These are phyloP conservation scores for Mangifera indica DNA, from an alignment of 345 rosid species.

Conservation along the genomic window DNA sequence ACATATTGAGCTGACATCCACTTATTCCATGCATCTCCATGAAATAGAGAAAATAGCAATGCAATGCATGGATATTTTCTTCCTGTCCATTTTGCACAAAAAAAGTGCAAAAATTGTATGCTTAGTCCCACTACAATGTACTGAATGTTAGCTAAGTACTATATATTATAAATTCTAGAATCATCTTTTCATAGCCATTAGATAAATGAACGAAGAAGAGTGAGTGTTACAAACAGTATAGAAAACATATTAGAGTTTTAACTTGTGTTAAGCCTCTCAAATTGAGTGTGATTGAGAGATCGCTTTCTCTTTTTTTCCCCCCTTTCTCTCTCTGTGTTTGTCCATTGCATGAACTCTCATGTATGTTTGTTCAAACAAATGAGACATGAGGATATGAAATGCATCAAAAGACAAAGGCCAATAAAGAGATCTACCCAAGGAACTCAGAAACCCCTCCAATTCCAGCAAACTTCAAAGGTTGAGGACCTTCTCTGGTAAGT, in stretches of 20 bases:
- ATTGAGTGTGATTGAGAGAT: neutral
- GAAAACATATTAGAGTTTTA: neutral
- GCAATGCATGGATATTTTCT: neutral
- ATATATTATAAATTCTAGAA: neutral
- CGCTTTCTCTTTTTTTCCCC: neutral
- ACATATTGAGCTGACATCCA: neutral
- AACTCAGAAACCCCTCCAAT: conserved; percentile 88
- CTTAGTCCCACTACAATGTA: neutral
- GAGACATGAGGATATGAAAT: neutral
- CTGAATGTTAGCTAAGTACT: neutral
- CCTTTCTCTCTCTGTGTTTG: neutral
- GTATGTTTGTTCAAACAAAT: neutral
- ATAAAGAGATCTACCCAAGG: conserved; percentile 60
- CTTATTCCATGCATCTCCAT: neutral
- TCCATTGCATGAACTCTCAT: neutral
- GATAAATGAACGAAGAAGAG: neutral
- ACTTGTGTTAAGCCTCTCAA: neutral
- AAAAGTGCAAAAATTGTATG: neutral
- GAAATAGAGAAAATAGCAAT: neutral
- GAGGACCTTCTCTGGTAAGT: conserved; percentile 75
- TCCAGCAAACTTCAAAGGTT: conserved; percentile 80
- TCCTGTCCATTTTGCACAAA: neutral
- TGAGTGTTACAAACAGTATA: neutral
- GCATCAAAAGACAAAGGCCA: neutral
- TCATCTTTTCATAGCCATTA: neutral